Percentiles rank a stretch among this genome's conserved stretches.
Evolutionary conservation across 2,329 filamentous ascomycete species (phyloP).

Genomic region (Ceratocystis destructans): DNA sequence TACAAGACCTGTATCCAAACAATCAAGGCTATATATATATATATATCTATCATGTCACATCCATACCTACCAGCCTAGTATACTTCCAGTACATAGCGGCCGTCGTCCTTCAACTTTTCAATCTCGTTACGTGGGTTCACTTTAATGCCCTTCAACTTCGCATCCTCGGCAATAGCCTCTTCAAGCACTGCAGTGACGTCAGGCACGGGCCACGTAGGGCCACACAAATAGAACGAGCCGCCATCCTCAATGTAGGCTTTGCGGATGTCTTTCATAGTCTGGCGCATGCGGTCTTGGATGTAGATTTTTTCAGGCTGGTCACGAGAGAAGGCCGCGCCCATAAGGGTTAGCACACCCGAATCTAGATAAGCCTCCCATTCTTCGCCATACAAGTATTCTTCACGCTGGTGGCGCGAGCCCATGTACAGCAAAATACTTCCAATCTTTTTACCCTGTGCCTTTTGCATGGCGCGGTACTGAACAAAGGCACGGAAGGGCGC

Average conservation of each 20-base stretch:
- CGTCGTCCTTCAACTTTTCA: slow-evolving; percentile 90
- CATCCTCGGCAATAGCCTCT: slow-evolving; percentile 75
- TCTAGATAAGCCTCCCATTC: slow-evolving; percentile 98
- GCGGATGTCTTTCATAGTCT: slow-evolving; percentile 70
- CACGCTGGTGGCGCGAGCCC: slow-evolving; percentile 89
- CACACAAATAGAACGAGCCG: slow-evolving; percentile 92
- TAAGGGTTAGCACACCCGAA: slow-evolving; percentile 83
- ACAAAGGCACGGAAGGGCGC: slow-evolving; percentile 99
- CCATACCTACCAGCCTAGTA: slow-evolving; percentile 44
- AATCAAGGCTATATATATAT: neutral
- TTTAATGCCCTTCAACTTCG: slow-evolving; percentile 58
- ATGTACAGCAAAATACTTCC: slow-evolving; percentile 90
- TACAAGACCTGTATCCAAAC: neutral
- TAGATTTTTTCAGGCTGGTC: slow-evolving; percentile 99
- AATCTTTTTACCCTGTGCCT: slow-evolving; percentile 91
- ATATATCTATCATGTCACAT: neutral
- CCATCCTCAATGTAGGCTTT: slow-evolving; percentile 76
- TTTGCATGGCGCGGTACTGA: slow-evolving; percentile 95
- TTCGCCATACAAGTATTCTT: slow-evolving; percentile 97
- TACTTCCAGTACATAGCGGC: slow-evolving; percentile 89
- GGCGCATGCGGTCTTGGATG: slow-evolving; percentile 94
- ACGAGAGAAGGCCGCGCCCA: slow-evolving; percentile 87
- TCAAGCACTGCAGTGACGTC: slow-evolving; percentile 89
- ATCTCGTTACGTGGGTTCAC: slow-evolving; percentile 80
- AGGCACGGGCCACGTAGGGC: slow-evolving; percentile 94